Evolutionary conservation across 805 yeast species (phyloP).

Genomic region (Metschnikowia koreensis): DNA sequence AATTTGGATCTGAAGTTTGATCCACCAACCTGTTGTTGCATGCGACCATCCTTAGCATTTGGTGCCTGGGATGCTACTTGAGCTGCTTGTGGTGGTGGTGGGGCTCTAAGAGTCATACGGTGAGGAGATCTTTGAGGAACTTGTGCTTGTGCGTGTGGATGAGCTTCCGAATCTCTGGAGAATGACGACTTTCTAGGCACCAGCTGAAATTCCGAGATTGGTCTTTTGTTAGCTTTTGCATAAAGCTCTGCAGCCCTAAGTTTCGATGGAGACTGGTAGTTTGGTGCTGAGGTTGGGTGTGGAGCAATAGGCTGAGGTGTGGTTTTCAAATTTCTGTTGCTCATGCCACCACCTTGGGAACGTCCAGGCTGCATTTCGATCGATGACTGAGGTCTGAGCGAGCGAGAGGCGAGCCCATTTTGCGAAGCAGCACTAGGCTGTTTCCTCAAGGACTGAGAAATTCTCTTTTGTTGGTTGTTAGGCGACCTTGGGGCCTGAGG

Average conservation of each 20-base stretch:
- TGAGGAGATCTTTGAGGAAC: slow-evolving; percentile 3
- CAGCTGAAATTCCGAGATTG: slow-evolving; percentile 38
- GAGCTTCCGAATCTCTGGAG: slow-evolving; percentile 38
- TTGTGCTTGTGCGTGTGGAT: slow-evolving; percentile 1
- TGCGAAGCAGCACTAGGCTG: slow-evolving; percentile 19
- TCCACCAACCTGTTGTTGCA: background rate
- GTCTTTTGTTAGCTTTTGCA: slow-evolving; percentile 49
- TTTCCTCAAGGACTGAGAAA: slow-evolving; percentile 31
- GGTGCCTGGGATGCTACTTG: background rate
- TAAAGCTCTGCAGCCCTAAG: slow-evolving; percentile 52
- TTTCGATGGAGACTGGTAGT: slow-evolving; percentile 40
- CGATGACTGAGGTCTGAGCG: slow-evolving; percentile 36
- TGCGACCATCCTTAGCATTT: background rate
- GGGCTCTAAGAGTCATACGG: slow-evolving; percentile 11
- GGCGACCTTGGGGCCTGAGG: slow-evolving; percentile 8
- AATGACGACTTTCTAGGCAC: slow-evolving; percentile 54
- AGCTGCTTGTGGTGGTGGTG: background rate
- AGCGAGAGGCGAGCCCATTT: slow-evolving; percentile 23
- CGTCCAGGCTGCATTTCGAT: slow-evolving; percentile 6
- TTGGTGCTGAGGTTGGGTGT: slow-evolving; percentile 40
- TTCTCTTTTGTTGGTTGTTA: slow-evolving; percentile 15
- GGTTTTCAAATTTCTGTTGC: slow-evolving; percentile 27
- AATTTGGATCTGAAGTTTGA: slow-evolving; percentile 50
- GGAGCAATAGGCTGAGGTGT: slow-evolving; percentile 31
- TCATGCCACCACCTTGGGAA: slow-evolving; percentile 24